Evolutionary conservation across 352 stramenopile genomes (phyloP), one percentile per base, ranked within the genome.

Genomic region (Sclerospora graminicola): DNA sequence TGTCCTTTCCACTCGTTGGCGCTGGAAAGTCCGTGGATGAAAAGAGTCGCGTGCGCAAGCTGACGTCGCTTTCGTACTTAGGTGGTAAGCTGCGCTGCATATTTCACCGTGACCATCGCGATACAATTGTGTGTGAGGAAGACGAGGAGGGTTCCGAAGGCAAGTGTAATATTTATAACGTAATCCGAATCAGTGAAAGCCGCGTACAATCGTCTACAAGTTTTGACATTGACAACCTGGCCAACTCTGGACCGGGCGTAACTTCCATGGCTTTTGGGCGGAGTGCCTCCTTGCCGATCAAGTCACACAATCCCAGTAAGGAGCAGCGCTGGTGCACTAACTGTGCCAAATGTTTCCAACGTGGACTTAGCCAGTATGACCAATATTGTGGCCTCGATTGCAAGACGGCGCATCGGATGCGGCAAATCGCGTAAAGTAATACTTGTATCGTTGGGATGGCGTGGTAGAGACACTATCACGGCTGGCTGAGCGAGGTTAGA

Each of bases 241-340:
- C 31, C 40, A 39, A 40, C 26, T 34, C 37, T 13, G 18, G 45
- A 26, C 27, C 45, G 1, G 13, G 6, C 10, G 31, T 28, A 8
- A 35, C 41, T 5, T 40, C 45, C 24, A 18, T 23, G 35, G 30
- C 40, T 2, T 59, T 61, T 13, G 30, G 26, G 1, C 58, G 54
- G 13, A 59, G 51, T 18, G 31, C 37, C 18, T 57, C 51, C 8
- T 41, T 60, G 21, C 37, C 45, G 4, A 40, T 46, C 11, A 30
- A 55, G 21, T 41, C 44, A n/a, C 63, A 82, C 48, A 62, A 78
- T 51, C 66, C 71, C 32, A 82, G 63, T 38, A 81, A 77, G 35
- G 76, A 85, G 39, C 67, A 79, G 54, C 70, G 76, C 19, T 84
- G 73, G 73, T 89, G 76, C 49, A 65, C 61, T 15, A 89, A 89